phyloP scores from a whole-genome alignment of 257 asterid species.

The Paraleonurus japonicus region DNA sequence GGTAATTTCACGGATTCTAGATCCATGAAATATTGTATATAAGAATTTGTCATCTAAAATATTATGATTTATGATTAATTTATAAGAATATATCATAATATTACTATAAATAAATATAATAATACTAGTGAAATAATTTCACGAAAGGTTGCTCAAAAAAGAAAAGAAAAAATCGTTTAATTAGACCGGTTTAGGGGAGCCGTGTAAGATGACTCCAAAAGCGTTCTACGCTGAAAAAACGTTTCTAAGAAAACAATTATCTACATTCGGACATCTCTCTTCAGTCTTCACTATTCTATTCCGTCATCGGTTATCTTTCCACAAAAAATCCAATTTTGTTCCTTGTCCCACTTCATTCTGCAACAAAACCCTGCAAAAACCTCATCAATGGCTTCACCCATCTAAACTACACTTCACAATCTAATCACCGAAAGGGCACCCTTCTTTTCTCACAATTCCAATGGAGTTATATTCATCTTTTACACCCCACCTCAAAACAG shows the following conservation, averaged over 20 bases:
- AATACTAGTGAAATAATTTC: too few species aligned
- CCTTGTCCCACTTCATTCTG: conserved; percentile 43
- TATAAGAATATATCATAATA: too few species aligned
- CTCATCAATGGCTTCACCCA: conserved; percentile 29
- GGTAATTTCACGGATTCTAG: too few species aligned
- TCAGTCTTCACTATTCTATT: neutral
- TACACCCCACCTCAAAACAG: conserved; percentile 46
- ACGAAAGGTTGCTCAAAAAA: too few species aligned
- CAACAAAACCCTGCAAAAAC: conserved; percentile 52
- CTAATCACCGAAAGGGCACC: neutral
- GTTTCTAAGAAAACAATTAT: neutral
- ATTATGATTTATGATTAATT: too few species aligned
- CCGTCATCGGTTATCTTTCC: neutral
- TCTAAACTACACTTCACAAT: conserved; percentile 17
- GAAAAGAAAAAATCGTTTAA: too few species aligned
- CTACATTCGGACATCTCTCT: neutral
- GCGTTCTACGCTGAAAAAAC: neutral
- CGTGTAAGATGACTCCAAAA: neutral
- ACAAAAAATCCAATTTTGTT: conserved; percentile 16
- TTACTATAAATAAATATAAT: too few species aligned
- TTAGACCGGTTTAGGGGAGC: too few species aligned
- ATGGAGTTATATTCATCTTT: conserved; percentile 79
- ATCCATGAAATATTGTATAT: too few species aligned
- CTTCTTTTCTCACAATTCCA: neutral
- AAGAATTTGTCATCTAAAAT: too few species aligned